These are phyloP conservation scores for Mycena vitilis DNA, from an alignment of 768 basidiomycete genomes.

Conservation along the genomic window DNA sequence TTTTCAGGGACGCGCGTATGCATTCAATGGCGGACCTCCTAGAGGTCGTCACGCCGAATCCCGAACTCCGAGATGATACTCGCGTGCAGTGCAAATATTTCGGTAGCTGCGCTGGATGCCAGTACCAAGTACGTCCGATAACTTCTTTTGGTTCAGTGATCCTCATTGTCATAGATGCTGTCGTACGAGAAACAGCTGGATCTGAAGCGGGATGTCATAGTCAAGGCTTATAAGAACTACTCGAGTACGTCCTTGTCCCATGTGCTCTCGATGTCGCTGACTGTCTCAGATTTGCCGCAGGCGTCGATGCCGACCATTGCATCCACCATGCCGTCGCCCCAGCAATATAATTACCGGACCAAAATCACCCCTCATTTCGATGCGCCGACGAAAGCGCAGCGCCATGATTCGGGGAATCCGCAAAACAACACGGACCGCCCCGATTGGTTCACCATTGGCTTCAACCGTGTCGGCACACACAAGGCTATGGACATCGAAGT, in stretches of 20 bases:
- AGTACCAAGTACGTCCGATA: constrained; percentile 77
- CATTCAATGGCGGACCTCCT: constrained; percentile 84
- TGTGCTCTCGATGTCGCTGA: constrained; percentile 16
- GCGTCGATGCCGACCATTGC: constrained; percentile 72
- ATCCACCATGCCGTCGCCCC: constrained; percentile 86
- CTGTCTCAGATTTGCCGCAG: constrained; percentile 61
- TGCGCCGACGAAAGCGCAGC: constrained; percentile 61
- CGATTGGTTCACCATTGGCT: constrained; percentile 88
- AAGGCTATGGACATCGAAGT: constrained; percentile 94
- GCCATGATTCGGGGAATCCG: constrained; percentile 30
- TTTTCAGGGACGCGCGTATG: constrained; percentile 77
- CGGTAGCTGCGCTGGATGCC: constrained; percentile 90
- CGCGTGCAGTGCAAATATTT: constrained; percentile 88
- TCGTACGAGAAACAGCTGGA: constrained; percentile 88
- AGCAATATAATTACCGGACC: constrained; percentile 93
- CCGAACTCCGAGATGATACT: constrained; percentile 70
- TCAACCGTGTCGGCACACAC: constrained; percentile 82
- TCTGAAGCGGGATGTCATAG: constrained; percentile 87
- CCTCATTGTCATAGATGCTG: constrained; percentile 68
- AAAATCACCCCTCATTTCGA: constrained; percentile 99
- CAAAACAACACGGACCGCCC: constrained; percentile 51
- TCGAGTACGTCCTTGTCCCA: constrained; percentile 55
- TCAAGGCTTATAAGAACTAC: constrained; percentile 86
- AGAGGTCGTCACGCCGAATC: constrained; percentile 71
- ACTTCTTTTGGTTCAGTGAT: background rate